Evolutionary conservation across 2,329 filamentous ascomycete genomes (phyloP), one percentile per base, ranked within the genome.

Genomic region (Lecanoromycetidae sp.): DNA sequence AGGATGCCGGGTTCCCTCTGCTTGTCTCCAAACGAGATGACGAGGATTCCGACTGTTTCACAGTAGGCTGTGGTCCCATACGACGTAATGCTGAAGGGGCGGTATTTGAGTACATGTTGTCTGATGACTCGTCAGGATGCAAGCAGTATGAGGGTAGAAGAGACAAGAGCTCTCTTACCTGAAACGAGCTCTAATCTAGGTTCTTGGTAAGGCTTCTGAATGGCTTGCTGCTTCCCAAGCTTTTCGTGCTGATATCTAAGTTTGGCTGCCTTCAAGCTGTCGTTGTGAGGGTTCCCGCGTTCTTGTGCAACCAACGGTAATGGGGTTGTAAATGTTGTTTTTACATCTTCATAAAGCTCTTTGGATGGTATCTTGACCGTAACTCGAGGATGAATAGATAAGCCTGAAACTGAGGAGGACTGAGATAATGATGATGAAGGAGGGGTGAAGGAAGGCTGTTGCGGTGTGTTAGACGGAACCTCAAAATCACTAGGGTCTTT

Each of bases 371-470:
- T 8, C 20, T 15, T 15, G 3, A 34, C 17, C 25, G 12, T 34
- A 12, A 26, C 9, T 13, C 23, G 27, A 20, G 3, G 10, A 4
- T 40, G 5, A 17, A 33, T 17, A 4, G 12, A 15, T 13, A 29
- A 40, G 22, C 12, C n/a, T n/a, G 35, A 34, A 7, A 22, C 26
- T 2, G 22, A 35, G 17, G 44, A 39, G 35, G 27, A 15, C n/a
- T n/a, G n/a, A n/a, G n/a, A n/a, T n/a, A n/a, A n/a, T n/a, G 44
- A 40, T 15, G 43, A 37, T 1, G 17, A 44, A 15, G 42, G 12
- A 13, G 27, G 20, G 25, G 25, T 33, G 8, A 10, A 37, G 23
- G 42, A 40, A 29, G 41, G 34, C n/a, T 22, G 30, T 49, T 49
- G 35, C 25, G 26, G 25, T 39, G 17, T 29, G 27, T n/a, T 9